phyloP scores from a whole-genome alignment of 345 rosid species.

The Erysimum cheiranthoides region DNA sequence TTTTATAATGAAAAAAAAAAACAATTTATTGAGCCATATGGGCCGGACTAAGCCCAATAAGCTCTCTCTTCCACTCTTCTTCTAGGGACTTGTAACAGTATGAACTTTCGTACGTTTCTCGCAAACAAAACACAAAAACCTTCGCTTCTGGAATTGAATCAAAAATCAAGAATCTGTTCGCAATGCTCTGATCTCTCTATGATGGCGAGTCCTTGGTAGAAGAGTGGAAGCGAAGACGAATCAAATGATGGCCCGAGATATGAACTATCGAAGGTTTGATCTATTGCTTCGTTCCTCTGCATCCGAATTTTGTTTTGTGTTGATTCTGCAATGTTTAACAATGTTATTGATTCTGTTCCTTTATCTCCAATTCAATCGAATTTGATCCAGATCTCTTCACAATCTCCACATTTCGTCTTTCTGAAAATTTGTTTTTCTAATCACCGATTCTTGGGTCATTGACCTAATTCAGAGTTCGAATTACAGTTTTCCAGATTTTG shows the following conservation, averaged over 20 bases:
- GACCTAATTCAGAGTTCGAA: background rate
- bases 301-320: background rate
- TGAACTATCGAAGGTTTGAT: conserved; percentile 48
- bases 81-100: background rate
- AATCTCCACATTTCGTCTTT: background rate
- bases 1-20: too few species aligned
- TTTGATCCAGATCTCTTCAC: conserved; percentile 28
- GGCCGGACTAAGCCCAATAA: conserved; percentile 33
- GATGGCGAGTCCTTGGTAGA: background rate
- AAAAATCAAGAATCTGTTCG: background rate
- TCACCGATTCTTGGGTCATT: conserved; percentile 7
- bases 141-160: conserved; percentile 13
- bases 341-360: background rate
- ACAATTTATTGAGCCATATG: background rate
- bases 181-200: conserved; percentile 6
- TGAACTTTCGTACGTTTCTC: conserved; percentile 28
- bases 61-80: background rate
- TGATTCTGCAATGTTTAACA: background rate
- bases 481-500: background rate
- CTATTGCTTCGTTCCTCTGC: background rate
- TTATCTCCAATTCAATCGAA: background rate
- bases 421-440: background rate
- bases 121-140: conserved; percentile 17
- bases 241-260: conserved; percentile 30
- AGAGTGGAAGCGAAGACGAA: conserved; percentile 9